phyloP scores from a whole-genome alignment of 2,329 filamentous ascomycete species.

The Fusarium humuli region DNA sequence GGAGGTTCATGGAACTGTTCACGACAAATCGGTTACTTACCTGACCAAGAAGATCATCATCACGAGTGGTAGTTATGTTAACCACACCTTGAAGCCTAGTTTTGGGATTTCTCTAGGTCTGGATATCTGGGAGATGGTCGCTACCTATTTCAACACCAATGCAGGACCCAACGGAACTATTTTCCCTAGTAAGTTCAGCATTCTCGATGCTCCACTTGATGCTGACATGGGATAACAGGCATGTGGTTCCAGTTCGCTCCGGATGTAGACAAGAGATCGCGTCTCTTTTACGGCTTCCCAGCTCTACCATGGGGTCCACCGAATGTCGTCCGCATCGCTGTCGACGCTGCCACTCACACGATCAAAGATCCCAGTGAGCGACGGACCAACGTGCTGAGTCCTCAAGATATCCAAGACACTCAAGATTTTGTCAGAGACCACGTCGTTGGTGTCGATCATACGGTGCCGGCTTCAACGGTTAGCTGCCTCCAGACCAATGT shows the following conservation, averaged over 20 bases:
- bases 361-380: slow-evolving; percentile 22
- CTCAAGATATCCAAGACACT: slow-evolving; percentile 14
- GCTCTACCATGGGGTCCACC: slow-evolving; percentile 28
- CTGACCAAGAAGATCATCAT: slow-evolving; percentile 25
- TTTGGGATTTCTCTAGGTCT: slow-evolving; percentile 24
- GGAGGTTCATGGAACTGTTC: slow-evolving; percentile 10
- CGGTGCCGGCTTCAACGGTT: slow-evolving; percentile 18
- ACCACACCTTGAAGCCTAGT: slow-evolving; percentile 25
- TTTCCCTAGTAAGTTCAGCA: slow-evolving; percentile 13
- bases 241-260: slow-evolving; percentile 35
- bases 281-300: slow-evolving; percentile 32
- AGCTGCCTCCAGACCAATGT: slow-evolving; percentile 32
- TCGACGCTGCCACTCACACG: slow-evolving; percentile 23
- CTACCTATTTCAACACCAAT: slow-evolving; percentile 30
- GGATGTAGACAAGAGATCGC: slow-evolving; percentile 7
- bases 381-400: background rate
- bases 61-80: slow-evolving; percentile 20
- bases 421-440: slow-evolving; percentile 29
- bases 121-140: slow-evolving; percentile 38
- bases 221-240: background rate
- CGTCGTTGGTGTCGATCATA: slow-evolving; percentile 21
- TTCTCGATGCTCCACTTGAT: rapidly evolving
- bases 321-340: slow-evolving; percentile 28
- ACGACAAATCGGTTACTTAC: background rate
- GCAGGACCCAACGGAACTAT: slow-evolving; percentile 33